A percentile compares a stretch with the other conserved stretches of the same genome.
Evolutionary conservation across 2,329 filamentous ascomycete genomes (phyloP).

Genomic region (Capronia americana): DNA sequence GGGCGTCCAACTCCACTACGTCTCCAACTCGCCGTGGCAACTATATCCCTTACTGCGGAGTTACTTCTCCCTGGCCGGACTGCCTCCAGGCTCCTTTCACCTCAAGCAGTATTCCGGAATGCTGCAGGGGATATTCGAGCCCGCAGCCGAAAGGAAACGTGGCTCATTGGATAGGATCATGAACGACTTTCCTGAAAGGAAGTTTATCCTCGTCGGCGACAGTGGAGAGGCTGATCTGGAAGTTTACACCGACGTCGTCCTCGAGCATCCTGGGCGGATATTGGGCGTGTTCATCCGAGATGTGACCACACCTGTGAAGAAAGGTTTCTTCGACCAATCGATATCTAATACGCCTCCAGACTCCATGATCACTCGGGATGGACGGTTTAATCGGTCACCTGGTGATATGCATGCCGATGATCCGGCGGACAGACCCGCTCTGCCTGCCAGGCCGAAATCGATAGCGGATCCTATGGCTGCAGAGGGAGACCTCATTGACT

Average conservation of each 20-base stretch:
- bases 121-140: slow-evolving; percentile 97
- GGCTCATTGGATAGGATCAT: slow-evolving; percentile 84
- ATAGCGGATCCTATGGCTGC: slow-evolving; percentile 36
- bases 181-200: slow-evolving; percentile 84
- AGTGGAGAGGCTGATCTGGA: slow-evolving; percentile 97
- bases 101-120: slow-evolving; percentile 96
- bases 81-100: slow-evolving; percentile 90
- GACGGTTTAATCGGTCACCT: slow-evolving; percentile 20
- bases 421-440: slow-evolving; percentile 46
- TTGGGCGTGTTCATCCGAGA: slow-evolving; percentile 92
- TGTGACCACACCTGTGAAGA: slow-evolving; percentile 78
- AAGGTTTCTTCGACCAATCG: slow-evolving; percentile 78
- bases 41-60: slow-evolving; percentile 86
- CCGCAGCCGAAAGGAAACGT: slow-evolving; percentile 93
- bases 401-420: slow-evolving; percentile 36
- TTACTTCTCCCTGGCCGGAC: slow-evolving; percentile 79
- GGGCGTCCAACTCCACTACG: slow-evolving; percentile 91
- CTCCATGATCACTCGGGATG: slow-evolving; percentile 39
- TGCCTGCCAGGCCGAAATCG: slow-evolving; percentile 47
- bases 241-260: slow-evolving; percentile 91
- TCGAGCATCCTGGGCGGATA: slow-evolving; percentile 82
- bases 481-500: slow-evolving; percentile 48
- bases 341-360: slow-evolving; percentile 45
- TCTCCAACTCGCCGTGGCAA: slow-evolving; percentile 99
- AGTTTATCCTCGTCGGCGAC: slow-evolving; percentile 90